Evolutionary conservation across 2,329 filamentous ascomycete species (phyloP).

Genomic region (Alternaria rosae): DNA sequence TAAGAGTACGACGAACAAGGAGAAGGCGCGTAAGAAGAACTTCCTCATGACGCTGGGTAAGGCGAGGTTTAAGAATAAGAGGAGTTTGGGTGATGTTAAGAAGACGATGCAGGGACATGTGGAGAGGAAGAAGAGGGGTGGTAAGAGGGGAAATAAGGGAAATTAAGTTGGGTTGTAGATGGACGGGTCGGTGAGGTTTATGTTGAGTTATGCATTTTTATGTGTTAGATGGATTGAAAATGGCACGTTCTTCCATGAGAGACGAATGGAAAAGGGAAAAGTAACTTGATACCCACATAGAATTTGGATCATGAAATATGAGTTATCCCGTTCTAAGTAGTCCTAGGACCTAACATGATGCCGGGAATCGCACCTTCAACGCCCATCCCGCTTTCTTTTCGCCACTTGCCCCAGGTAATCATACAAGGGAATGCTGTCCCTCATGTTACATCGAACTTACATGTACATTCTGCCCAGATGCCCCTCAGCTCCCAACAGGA

Average conservation of each 20-base stretch:
- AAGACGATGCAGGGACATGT: slow-evolving; percentile 83
- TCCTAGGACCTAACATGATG: background rate
- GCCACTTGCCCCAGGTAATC: background rate
- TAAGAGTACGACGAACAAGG: slow-evolving; percentile 96
- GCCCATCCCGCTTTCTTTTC: background rate
- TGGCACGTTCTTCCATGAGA: background rate
- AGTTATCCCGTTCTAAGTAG: background rate
- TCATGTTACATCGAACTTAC: background rate
- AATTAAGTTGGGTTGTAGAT: slow-evolving; percentile 14
- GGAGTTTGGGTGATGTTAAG: slow-evolving; percentile 85
- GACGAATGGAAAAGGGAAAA: background rate
- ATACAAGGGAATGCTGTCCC: background rate
- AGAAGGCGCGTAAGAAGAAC: slow-evolving; percentile 98
- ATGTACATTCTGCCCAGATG: no score
- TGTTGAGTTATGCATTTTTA: background rate
- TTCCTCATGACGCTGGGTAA: slow-evolving; percentile 98
- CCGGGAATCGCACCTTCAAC: background rate
- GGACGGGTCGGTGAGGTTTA: background rate
- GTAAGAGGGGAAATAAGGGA: slow-evolving; percentile 74
- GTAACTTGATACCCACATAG: slow-evolving; percentile 4
- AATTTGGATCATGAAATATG: background rate
- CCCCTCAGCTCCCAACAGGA: background rate
- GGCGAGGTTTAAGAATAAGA: slow-evolving; percentile 93
- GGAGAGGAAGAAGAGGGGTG: slow-evolving; percentile 82
- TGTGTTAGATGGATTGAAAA: background rate